Base-by-base conservation (phyloP, 805 yeast species). In the Priceomyces castillae region DNA sequence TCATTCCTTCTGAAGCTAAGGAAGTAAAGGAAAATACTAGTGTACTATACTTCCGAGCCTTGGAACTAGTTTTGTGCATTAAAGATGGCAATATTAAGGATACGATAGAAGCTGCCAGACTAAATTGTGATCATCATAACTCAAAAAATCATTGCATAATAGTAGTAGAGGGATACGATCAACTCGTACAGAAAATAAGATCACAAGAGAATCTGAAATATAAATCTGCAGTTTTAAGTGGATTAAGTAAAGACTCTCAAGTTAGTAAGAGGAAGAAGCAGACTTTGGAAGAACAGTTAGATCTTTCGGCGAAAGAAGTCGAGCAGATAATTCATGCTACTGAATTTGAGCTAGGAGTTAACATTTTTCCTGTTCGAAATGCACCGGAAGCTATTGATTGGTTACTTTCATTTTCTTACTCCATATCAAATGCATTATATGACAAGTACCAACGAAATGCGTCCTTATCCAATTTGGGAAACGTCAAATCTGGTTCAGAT, bases 371-470 rank as follows among this genome's bases (percentile, higher is more conserved):
- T 12, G 69, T 76, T 1, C 71, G 67, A 61, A 77, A 68, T 37
- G 54, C 56, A 5, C 69, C 59, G 37, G 86, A 81, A 39, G 61
- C 76, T 1, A 43, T 69, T 1, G 69, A 63, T 3, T 81, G 87
- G 81, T 54, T 83, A 12, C 74, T 69, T 37, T 74, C 82, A 12
- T 72, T 82, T 48, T 66, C 86, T 0, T 76, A 80, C 50, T 71
- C 88, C 0, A 69, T 84, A 5, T 71, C 81, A 0, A 57, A 64
- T 12, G 65, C 78, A 10, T 54, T 80, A 23, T 78, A 78, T 58
- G 89, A 83, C 53, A 77, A 77, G 17, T 61, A 62, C 30, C 74
- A 79, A 46, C 61, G 88, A 48, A 76, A 80, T 54, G 67, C 71
- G 44, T 76, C 75, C 30, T 69, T 80, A 42, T 73, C 84, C 1